Evolutionary conservation across 345 rosid genomes (phyloP), one percentile per base, ranked within the genome.

Genomic region (Eucalyptus tenuipes): DNA sequence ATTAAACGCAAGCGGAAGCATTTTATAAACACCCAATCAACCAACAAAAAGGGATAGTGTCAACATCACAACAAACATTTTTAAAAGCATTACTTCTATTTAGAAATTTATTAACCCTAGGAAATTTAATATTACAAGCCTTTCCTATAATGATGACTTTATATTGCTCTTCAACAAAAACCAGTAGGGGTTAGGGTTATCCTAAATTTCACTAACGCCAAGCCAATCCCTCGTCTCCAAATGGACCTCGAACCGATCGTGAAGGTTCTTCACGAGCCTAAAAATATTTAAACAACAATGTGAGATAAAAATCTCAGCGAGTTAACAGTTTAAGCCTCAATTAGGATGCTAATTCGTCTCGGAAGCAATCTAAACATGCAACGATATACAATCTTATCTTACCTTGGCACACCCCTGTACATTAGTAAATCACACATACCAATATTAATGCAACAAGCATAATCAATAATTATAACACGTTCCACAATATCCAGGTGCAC

Each of bases 231-330:
- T 18, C 25, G 0, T 18, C 57, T 52, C 25, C 57, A 52, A 52
- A 52, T 52, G 57, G 57, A 52, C 10, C 25, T 0, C 25, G 0
- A 52, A 52, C 57, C 0, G 0, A 52, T 52, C 2, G 10, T 52
- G 57, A 52, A 0, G 25, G 2, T 8, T 3, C 57, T 20, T 0
- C 25, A 52, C 25, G 0, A 8, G 25, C 25, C 5, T 52, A 0
- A 52, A 52, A 52, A 52, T 52, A 18, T 52, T 0, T 52, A 52
- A 52, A 52, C 10, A 52, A 52, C 10, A 52, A 52, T 0, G 2
- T 20, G 57, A 52, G 2, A 52, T 52, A 52, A 52, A 52, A 52
- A 20, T 52, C 0, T 20, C 57, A 20, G 0, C 2, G 1, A 52
- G 57, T 52, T 20, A 52, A 52, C 10, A 52, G 0, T 52, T 0